Evolutionary conservation across 1,284 basidiomycete species (phyloP), one percentile per base, ranked within the genome.

Genomic region (Cutaneotrichosporon cutaneum): DNA sequence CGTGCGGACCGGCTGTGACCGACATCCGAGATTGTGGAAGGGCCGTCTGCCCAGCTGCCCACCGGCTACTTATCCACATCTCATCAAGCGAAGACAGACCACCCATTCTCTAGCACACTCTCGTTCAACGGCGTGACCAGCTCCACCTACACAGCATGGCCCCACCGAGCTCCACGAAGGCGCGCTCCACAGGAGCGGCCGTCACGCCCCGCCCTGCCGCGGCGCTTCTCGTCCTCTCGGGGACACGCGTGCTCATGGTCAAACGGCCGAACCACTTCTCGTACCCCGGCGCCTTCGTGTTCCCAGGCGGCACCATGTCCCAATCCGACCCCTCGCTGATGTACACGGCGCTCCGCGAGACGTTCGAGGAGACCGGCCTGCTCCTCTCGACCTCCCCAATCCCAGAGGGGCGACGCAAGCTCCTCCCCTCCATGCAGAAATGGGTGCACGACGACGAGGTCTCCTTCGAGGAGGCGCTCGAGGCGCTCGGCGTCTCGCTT

Each of bases 291-390:
- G 60, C 60, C 22, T 56, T 58, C 45, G 60, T 62, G 45, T 62
- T 62, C 16, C 60, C 60, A 18, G 60, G 60, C 33, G 60, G 60
- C 33, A 58, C 52, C 26, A 45, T 62, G 39, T 54, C 56, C 1
- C 33, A 21, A 10, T 50, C 24, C 35, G 56, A 62, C 51, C 42
- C 51, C 35, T n/a, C 26, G 9, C 42, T 50, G n/a, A 33, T 42
- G 16, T 26, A 58, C 9, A 56, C 60, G 0, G 60, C 60, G 8
- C n/a, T 62, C 3, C 60, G 60, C 33, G 60, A 62, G 56, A 58
- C 60, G 7, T 62, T 62, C 18, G 60, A 62, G 45, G 60, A 62
- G 45, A 62, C 50, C 6, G 60, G 60, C 9, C 57, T 62, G 13
- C 56, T 62, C 27, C 60, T 62, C 30, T 50, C 60, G 3, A 27